phyloP scores from a whole-genome alignment of 345 rosid genomes.

The Pugionium cornutum region DNA sequence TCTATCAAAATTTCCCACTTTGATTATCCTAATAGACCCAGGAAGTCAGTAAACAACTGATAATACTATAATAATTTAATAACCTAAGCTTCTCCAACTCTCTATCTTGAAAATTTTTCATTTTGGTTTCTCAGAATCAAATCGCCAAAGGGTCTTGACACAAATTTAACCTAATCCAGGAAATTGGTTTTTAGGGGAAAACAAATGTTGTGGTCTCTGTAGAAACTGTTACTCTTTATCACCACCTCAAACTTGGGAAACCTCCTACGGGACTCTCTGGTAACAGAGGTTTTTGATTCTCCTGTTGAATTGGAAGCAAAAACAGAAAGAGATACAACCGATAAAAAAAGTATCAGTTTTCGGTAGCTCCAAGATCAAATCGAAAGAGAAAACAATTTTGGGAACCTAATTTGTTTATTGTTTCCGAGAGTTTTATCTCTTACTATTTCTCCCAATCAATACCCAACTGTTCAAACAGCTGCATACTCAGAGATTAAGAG shows the following conservation, averaged over 20 bases:
- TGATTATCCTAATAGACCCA: background rate
- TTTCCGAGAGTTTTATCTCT: constrained; percentile 30
- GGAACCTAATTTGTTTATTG: constrained; percentile 32
- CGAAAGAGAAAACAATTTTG: background rate
- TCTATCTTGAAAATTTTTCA: background rate
- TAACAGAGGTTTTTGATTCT: constrained; percentile 41
- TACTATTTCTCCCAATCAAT: constrained; percentile 36
- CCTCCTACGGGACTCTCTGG: constrained; percentile 38
- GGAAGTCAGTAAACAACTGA: constrained; percentile 15
- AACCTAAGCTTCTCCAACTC: constrained; percentile 16
- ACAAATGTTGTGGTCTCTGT: constrained; percentile 30
- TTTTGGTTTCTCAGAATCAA: constrained; percentile 16
- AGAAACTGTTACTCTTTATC: constrained; percentile 36
- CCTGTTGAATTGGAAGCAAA: constrained; percentile 38
- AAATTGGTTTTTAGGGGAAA: background rate
- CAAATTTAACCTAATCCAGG: constrained; percentile 5
- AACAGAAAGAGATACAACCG: constrained; percentile 34
- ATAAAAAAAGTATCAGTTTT: constrained; percentile 40
- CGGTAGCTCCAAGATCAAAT: constrained; percentile 20
- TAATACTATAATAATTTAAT: background rate
- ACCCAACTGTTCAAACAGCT: constrained; percentile 29
- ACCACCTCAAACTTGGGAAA: constrained; percentile 41
- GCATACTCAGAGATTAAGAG: constrained; percentile 27
- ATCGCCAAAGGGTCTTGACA: constrained; percentile 23
- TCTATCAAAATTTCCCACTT: background rate